Evolutionary conservation across 805 yeast genomes (phyloP), one percentile per base, ranked within the genome.

Genomic region (Cyberlindnera galapagoensis): DNA sequence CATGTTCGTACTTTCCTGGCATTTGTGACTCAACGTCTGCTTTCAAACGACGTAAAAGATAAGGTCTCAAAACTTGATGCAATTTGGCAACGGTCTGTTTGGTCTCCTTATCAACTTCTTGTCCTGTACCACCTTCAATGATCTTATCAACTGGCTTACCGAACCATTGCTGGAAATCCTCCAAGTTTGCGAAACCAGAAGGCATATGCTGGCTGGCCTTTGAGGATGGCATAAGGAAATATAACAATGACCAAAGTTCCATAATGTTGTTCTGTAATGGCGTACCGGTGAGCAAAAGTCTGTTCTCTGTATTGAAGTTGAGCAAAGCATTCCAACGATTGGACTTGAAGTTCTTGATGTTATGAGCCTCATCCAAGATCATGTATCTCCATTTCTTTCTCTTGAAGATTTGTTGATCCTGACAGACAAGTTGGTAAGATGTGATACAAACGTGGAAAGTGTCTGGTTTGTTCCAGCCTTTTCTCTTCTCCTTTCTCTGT

Each of bases 301-400:
- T 70, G 53, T 94, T 73, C 49, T 81, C 90, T 1, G 97, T 84
- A 49, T 90, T 92, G 63, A 92, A 92, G 54, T 94, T 94, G 43
- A 92, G 65, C 32, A 92, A 63, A 0, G 97, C 94, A 61, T 84
- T 92, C 99, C 99, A 92, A 46, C 99, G 73, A 38, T 90, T 92
- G 1, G 97, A 90, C 45, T 96, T 69, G 62, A 92, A 92, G 48
- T 92, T 92, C 54, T 92, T 92, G 61, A 92, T 92, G 49, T 92
- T 92, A 56, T 92, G 99, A 0, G 99, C 99, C 54, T 92, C 99
- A 61, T 92, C 99, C 35, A 88, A 64, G 47, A 92, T 87, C 96
- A 92, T 85, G 57, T 90, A 92, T 51, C 79, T 80, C 99, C 99
- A 92, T 47, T 72, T 76, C 52, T 90, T 84, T 53, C 98, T 71